Evolutionary conservation across 257 asterid species (phyloP).

Genomic region (Marsdenia floribunda): DNA sequence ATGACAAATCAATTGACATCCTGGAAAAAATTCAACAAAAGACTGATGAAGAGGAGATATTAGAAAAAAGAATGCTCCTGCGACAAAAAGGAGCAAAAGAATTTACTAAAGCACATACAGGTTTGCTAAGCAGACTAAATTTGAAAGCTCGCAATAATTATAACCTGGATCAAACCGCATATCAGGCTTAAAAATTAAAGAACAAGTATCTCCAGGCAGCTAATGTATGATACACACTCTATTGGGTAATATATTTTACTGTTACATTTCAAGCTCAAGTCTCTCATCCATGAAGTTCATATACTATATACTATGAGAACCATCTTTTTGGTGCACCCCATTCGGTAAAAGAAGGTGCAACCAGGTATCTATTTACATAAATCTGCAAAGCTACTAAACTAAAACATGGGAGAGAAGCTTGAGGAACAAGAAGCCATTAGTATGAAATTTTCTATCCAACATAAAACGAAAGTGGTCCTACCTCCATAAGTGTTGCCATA

Average conservation of each 20-base stretch:
- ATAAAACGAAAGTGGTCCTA: conserved; percentile 9
- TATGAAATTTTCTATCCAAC: neutral
- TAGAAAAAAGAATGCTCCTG: neutral
- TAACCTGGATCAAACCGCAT: neutral
- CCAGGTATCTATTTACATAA: neutral
- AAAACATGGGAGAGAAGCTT: neutral
- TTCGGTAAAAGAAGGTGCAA: neutral
- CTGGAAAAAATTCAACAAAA: neutral
- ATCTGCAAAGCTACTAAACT: neutral
- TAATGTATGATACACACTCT: neutral
- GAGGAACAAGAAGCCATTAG: neutral
- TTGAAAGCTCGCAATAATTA: neutral
- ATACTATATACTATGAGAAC: neutral
- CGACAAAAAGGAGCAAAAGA: neutral
- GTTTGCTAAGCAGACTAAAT: neutral
- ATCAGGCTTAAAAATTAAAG: neutral
- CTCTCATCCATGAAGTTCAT: neutral
- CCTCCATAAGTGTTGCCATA: conserved; percentile 70
- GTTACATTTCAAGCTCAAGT: conserved; percentile 3
- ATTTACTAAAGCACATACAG: neutral
- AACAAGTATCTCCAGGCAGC: neutral
- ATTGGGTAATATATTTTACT: neutral
- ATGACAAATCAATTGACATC: neutral
- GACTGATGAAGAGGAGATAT: neutral
- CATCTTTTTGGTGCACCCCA: neutral